Conservation (phyloP, 208 protist genomes). For the Leishmania lainsoni region DNA sequence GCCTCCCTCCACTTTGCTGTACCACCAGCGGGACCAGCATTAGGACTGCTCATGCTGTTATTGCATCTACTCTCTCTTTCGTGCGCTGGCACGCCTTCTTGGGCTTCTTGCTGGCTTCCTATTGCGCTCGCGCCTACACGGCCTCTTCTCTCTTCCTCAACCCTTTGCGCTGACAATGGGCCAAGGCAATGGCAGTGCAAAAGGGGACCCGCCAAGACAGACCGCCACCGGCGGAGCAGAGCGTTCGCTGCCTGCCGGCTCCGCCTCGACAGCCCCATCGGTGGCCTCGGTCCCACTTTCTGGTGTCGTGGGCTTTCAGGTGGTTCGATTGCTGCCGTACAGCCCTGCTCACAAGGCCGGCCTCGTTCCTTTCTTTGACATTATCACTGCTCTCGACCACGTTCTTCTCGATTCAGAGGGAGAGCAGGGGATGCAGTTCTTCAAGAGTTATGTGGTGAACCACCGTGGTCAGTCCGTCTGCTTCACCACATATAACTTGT, state of each 20-base stretch:
- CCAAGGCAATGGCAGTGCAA: constrained; percentile 43
- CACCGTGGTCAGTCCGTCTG: constrained; percentile 41
- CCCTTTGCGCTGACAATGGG: constrained; percentile 34
- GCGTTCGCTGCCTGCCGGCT: background rate
- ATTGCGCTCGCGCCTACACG: background rate
- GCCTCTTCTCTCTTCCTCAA: background rate
- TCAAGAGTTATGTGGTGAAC: constrained; percentile 54
- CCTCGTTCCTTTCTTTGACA: constrained; percentile 88
- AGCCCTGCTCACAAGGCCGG: constrained; percentile 79
- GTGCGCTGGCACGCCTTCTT: constrained; percentile 1
- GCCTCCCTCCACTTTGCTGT: background rate
- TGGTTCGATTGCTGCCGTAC: constrained; percentile 70
- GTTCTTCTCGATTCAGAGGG: constrained; percentile 23
- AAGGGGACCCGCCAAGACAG: background rate
- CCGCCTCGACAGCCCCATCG: constrained; percentile 4
- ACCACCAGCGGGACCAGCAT: background rate
- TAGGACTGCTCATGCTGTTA: background rate
- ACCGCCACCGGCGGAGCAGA: background rate
- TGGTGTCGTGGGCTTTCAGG: constrained; percentile 74
- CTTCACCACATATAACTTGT: constrained; percentile 78
- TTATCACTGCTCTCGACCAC: constrained; percentile 79
- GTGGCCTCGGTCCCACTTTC: constrained; percentile 13
- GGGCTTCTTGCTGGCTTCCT: background rate
- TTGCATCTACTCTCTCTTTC: constrained; percentile 22
- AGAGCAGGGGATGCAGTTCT: constrained; percentile 41